Base-by-base conservation (phyloP, 2,329 filamentous ascomycete genomes). In the Ascomycota sp. region DNA sequence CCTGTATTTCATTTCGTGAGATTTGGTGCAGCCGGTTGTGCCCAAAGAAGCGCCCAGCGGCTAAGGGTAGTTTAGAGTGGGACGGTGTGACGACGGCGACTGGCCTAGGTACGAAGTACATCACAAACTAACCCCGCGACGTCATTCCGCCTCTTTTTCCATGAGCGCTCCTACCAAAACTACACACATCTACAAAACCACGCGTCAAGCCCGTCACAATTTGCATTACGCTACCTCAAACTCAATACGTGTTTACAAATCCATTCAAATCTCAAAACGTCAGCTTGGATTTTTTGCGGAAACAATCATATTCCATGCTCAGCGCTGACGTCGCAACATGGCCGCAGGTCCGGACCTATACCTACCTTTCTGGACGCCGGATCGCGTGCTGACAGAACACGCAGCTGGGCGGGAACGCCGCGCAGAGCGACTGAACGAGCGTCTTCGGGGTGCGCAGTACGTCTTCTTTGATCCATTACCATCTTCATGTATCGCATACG, bases 371-470 rank as follows among this genome's bases (percentile, higher is more conserved):
- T 8, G n/a, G 23, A 8, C 17, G 12, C 9, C 28, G 12, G 15
- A 8, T 19, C 10, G 13, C 23, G 17, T 4, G 25, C 25, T 28
- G 20, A 33, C 30, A 11, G 13, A 11, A 15, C 12, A 20, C 15
- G 22, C 15, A 15, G 15, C 19, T 50, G 50, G 46, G 36, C 47
- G 47, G 31, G 47, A 52, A 66, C 62, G 58, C 43, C 66, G 69
- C 39, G 64, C 68, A 40, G 67, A 71, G 45, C 66, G 68, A 43
- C 61, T 74, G 53, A 66, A 69, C 37, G 61, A 71, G 52, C 69
- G 70, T 44, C 63, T 75, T 45, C 68, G 70, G 36, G 70, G 70
- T 36, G 69, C 69, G 25, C 65, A 68, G 69, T 72, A 57, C 38
- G 63, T 47, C 9, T n/a, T n/a, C n/a, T n/a, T n/a, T n/a, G n/a